Conservation (phyloP, 257 asterid species). For the Solanum rostratum region DNA sequence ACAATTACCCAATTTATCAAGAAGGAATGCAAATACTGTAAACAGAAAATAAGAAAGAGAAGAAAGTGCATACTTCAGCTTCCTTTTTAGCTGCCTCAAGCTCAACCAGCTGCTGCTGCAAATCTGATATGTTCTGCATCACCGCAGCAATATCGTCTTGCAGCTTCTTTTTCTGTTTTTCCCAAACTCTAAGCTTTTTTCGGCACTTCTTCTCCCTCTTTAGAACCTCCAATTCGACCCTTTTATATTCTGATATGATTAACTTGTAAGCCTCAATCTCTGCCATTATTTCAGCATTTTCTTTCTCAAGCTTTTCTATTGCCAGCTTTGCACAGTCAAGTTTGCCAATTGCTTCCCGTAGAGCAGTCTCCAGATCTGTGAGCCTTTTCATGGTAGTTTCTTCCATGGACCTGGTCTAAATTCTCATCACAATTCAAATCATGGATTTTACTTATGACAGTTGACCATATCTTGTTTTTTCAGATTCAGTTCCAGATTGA, state of each 20-base stretch:
- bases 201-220: no score
- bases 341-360: no score
- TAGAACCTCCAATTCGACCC: no score
- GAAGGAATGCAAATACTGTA: not conserved
- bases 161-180: conserved; percentile 24
- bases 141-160: conserved; percentile 64
- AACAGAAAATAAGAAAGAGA: not conserved
- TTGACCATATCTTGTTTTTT: conserved; percentile 68
- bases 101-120: conserved; percentile 48
- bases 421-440: conserved; percentile 73
- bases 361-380: not conserved
- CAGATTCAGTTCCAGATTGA: not conserved
- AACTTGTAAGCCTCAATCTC: no score
- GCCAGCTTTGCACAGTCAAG: not conserved
- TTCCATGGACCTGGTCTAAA: conserved; percentile 33
- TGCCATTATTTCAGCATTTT: no score
- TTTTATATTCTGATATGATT: no score
- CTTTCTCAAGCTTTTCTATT: not conserved
- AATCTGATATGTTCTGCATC: conserved; percentile 40
- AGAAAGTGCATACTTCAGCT: conserved; percentile 40
- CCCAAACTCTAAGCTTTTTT: no score
- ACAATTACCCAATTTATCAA: not conserved
- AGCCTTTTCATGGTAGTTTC: conserved; percentile 52
- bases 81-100: conserved; percentile 47
- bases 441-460: conserved; percentile 51